A percentile compares a stretch with the other conserved stretches of the same genome.
Evolutionary conservation across 139 green algal species (phyloP).

Genomic region (Tetraselmis striata): DNA sequence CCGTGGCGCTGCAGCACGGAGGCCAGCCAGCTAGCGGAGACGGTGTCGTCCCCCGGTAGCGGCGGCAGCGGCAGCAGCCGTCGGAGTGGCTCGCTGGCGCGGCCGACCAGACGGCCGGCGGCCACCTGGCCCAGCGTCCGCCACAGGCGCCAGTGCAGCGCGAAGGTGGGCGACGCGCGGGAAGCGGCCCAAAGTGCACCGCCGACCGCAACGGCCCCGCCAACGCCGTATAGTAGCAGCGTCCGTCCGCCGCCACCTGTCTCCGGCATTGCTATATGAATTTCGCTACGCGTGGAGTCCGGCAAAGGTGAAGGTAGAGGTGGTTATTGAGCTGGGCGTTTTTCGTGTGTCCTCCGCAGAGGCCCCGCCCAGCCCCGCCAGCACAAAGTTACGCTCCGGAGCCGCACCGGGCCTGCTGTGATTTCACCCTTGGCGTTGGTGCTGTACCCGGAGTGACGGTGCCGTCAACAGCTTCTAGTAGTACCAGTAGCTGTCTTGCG

Average conservation of each 20-base stretch:
- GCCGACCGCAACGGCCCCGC: background rate
- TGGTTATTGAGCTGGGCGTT: too few relatives aligned
- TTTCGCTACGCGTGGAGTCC: too few relatives aligned
- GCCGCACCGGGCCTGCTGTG: too few relatives aligned
- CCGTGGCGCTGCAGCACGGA: background rate
- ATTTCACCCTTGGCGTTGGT: too few relatives aligned
- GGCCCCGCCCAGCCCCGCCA: too few relatives aligned
- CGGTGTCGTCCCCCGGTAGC: background rate
- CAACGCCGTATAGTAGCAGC: background rate
- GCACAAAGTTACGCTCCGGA: too few relatives aligned
- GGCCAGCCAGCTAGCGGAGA: background rate
- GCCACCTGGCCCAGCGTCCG: background rate
- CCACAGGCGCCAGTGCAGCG: background rate
- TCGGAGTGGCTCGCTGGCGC: background rate
- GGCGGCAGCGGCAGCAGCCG: background rate
- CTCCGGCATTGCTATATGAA: too few relatives aligned
- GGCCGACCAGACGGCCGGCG: background rate
- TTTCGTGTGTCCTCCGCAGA: too few relatives aligned
- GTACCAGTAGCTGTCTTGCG: too few relatives aligned
- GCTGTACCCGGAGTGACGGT: too few relatives aligned
- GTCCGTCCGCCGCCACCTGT: background rate
- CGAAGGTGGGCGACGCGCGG: background rate
- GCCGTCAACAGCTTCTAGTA: too few relatives aligned
- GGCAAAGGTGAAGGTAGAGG: too few relatives aligned
- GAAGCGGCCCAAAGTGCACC: background rate